Evolutionary conservation across 768 basidiomycete species (phyloP).

Genomic region (Amanita subjunquillea): DNA sequence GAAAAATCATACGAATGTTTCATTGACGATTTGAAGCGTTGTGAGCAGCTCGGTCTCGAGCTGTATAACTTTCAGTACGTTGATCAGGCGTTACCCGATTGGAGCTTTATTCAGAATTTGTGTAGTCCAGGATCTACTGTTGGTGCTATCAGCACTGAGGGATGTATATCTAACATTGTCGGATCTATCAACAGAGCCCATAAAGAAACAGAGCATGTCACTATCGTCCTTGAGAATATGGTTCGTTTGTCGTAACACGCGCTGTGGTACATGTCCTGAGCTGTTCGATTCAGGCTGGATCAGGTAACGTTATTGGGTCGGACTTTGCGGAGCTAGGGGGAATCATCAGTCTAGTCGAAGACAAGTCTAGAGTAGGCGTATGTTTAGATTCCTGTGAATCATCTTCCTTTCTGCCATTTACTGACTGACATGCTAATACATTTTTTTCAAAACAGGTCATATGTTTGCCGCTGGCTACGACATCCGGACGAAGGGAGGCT

Average conservation of each 20-base stretch:
- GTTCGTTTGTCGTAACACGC: constrained; percentile 21
- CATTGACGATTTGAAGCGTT: constrained; percentile 70
- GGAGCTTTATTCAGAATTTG: neutral
- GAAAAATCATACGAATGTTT: constrained; percentile 73
- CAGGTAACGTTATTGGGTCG: constrained; percentile 70
- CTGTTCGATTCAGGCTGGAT: constrained; percentile 48
- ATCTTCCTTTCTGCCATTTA: neutral
- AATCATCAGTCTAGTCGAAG: constrained; percentile 61
- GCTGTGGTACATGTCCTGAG: neutral
- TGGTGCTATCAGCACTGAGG: constrained; percentile 48
- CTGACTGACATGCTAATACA: neutral
- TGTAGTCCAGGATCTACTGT: constrained; percentile 74
- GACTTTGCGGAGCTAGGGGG: constrained; percentile 54
- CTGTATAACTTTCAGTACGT: constrained; percentile 84
- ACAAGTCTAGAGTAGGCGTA: constrained; percentile 69
- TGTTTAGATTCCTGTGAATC: constrained; percentile 77
- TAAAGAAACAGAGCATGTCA: constrained; percentile 40
- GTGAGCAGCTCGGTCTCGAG: constrained; percentile 62
- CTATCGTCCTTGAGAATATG: constrained; percentile 79
- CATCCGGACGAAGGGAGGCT: constrained; percentile 60
- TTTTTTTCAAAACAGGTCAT: neutral
- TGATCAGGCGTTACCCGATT: neutral
- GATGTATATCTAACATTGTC: constrained; percentile 57
- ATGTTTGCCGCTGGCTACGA: constrained; percentile 55
- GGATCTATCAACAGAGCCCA: constrained; percentile 70